Evolutionary conservation across 768 basidiomycete genomes (phyloP).

Genomic region (Kockovaella imperatae): DNA sequence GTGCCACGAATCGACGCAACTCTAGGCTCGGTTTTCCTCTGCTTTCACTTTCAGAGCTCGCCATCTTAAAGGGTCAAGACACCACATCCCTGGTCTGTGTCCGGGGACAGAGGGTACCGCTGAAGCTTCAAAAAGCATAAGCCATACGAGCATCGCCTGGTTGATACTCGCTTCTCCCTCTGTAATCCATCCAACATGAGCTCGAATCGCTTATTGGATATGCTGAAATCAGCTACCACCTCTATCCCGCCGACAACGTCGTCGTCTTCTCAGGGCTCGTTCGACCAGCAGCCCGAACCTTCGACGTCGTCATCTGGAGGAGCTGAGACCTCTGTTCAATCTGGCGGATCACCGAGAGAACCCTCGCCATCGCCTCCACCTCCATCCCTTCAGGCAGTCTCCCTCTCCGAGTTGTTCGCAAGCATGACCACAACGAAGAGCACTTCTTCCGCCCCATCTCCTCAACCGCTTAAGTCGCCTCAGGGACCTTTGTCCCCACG

Average conservation of each 20-base stretch:
- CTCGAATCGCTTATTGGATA: conserved; percentile 25
- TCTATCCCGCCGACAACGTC: conserved; percentile 7
- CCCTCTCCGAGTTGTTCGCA: conserved; percentile 22
- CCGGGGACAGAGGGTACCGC: too few relatives aligned
- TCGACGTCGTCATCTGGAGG: not conserved
- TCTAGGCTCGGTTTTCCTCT: too few relatives aligned
- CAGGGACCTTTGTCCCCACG: not conserved
- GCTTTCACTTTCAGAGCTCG: too few relatives aligned
- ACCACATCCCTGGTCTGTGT: too few relatives aligned
- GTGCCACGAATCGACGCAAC: too few relatives aligned
- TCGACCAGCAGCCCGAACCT: not conserved
- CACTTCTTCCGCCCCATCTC: conserved; percentile 11
- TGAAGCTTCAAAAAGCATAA: too few relatives aligned
- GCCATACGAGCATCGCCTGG: too few relatives aligned
- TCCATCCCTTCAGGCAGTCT: conserved; percentile 17
- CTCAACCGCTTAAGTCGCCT: conserved; percentile 1
- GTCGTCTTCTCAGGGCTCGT: not conserved
- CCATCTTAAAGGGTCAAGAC: too few relatives aligned
- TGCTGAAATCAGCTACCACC: conserved; percentile 23
- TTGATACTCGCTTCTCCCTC: not conserved
- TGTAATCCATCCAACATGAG: conserved; percentile 9
- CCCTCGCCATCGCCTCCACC: conserved; percentile 21
- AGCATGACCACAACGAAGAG: conserved; percentile 15
- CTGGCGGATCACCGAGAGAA: conserved; percentile 10
- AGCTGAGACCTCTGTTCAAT: not conserved